A percentile compares a stretch with the other conserved stretches of the same genome.
Conservation (phyloP, 495 filamentous ascomycete genomes). For the Durotheca rogersii region DNA sequence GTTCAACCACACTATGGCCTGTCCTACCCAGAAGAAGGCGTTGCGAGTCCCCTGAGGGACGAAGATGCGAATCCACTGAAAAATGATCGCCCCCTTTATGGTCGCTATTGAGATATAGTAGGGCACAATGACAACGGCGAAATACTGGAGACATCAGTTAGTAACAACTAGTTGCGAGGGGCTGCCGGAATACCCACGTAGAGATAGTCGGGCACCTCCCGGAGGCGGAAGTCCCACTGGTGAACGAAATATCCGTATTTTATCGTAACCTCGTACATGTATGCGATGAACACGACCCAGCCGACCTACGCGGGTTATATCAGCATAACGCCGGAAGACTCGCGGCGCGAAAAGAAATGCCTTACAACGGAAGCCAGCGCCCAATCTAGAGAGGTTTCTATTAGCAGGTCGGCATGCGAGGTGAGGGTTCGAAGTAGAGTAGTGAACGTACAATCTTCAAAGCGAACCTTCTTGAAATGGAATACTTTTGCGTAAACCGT, state of each 20-base stretch:
- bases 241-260: slow-evolving; percentile 11
- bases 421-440: neutral
- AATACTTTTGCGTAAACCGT: slow-evolving; percentile 5
- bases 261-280: neutral
- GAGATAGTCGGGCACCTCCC: neutral
- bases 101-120: slow-evolving; percentile 22
- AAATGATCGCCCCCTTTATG: slow-evolving; percentile 35
- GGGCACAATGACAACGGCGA: neutral
- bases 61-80: slow-evolving; percentile 36
- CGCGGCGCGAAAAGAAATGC: neutral
- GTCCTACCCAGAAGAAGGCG: slow-evolving; percentile 33
- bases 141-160: neutral
- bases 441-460: slow-evolving; percentile 13
- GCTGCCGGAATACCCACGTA: neutral
- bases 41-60: slow-evolving; percentile 18
- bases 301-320: slow-evolving; percentile 5
- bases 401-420: neutral
- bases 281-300: neutral
- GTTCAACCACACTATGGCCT: slow-evolving; percentile 39
- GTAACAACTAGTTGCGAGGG: neutral
- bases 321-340: neutral
- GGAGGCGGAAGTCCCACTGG: slow-evolving; percentile 14
- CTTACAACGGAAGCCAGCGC: neutral
- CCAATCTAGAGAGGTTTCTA: neutral
- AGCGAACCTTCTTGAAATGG: neutral